These are phyloP conservation scores for Vitellaria paradoxa DNA, from an alignment of 179 eudicot genomes.

Conservation along the genomic window DNA sequence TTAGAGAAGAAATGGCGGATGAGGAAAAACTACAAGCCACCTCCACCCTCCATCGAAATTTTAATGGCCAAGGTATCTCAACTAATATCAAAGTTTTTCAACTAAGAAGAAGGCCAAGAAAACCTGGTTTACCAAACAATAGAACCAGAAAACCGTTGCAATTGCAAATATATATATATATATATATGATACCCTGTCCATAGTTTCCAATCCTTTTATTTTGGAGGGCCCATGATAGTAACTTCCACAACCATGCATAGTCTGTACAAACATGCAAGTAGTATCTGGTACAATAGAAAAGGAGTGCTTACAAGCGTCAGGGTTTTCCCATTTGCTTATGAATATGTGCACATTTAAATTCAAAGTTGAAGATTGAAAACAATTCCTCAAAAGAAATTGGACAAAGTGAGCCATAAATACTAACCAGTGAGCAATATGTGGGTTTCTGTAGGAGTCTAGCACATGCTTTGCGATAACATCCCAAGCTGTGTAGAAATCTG, in stretches of 20 bases:
- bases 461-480: conserved; percentile 59
- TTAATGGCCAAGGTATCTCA: no score
- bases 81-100: no score
- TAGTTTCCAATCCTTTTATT: background rate
- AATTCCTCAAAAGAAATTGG: conserved; percentile 6
- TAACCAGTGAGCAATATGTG: conserved; percentile 69
- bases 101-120: background rate
- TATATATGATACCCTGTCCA: background rate
- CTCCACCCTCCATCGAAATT: background rate
- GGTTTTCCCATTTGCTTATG: background rate
- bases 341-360: background rate
- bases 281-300: background rate
- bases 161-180: background rate
- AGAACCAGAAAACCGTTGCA: background rate
- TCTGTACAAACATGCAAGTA: background rate
- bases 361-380: conserved; percentile 1
- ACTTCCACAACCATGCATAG: background rate
- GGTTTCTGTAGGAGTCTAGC: conserved; percentile 48
- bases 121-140: no score
- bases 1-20: background rate
- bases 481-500: conserved; percentile 98
- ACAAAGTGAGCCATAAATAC: conserved; percentile 12
- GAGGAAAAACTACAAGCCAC: background rate
- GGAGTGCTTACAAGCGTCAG: background rate
- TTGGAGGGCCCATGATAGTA: background rate